Percentiles rank a stretch among this genome's conserved stretches.
Evolutionary conservation across 768 basidiomycete species (phyloP).

Genomic region (Lactarius tabidus): DNA sequence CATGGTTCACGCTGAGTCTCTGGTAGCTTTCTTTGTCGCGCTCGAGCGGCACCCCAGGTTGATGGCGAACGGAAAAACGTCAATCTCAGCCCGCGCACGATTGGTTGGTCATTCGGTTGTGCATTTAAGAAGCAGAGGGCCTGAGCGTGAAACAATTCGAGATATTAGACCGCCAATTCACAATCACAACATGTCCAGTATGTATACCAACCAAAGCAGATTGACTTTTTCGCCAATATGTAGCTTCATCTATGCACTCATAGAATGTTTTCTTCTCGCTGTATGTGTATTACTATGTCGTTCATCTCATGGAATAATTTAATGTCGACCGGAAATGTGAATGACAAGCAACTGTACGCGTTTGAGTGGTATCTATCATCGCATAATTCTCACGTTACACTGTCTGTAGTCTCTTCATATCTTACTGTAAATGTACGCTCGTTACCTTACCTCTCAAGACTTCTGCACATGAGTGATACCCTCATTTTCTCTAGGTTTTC

Average conservation of each 20-base stretch:
- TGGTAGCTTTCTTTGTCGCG: background rate
- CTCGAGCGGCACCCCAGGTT: background rate
- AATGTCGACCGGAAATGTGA: background rate
- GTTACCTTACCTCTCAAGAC: too few species aligned
- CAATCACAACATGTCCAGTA: background rate
- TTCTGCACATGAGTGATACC: background rate
- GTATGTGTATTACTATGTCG: background rate
- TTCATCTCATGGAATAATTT: background rate
- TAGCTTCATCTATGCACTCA: background rate
- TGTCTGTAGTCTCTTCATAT: too few species aligned
- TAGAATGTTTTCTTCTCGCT: background rate
- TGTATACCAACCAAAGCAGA: background rate
- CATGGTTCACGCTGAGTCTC: background rate
- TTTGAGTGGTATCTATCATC: background rate
- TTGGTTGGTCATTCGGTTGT: conserved; percentile 14
- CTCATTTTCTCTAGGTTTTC: background rate
- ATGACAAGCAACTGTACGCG: background rate
- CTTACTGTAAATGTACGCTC: too few species aligned
- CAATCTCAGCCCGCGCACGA: background rate
- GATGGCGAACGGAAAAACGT: background rate
- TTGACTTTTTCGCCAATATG: background rate
- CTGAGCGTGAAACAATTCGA: conserved; percentile 1
- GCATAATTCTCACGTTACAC: too few species aligned
- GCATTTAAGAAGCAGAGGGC: conserved; percentile 9
- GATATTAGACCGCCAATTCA: background rate